Evolutionary conservation across 768 basidiomycete genomes (phyloP), one percentile per base, ranked within the genome.

Genomic region (Trametes cinnabarina): DNA sequence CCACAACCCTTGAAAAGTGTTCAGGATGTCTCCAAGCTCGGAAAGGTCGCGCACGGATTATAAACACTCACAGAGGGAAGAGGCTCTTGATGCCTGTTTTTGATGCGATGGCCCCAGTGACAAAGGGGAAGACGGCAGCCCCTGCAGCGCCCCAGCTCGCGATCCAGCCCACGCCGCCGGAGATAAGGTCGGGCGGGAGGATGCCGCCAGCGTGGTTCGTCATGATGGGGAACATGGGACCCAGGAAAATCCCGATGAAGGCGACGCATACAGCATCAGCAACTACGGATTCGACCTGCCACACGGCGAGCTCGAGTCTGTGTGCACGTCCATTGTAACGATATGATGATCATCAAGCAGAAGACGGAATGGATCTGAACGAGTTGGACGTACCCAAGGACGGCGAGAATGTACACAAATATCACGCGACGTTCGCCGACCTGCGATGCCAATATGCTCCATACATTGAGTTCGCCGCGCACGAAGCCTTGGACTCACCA

Each of bases 251-350:
- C 39, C 86, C 86, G 37, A 85, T 71, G 39, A 88, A 68, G 1
- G 82, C 72, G 47, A 82, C 77, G 17, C 78, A 74, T 4, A 87
- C 70, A 0, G 82, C 85, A 48, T 77, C 77, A 11, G 76, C 80
- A 25, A 84, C 68, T 39, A 87, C 67, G 9, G 74, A 76, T 0
- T 80, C 80, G 0, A 81, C 80, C 2, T 80, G 70, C 86, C 86
- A 87, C 5, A 87, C 72, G 34, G 81, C 68, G 34, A 87, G 63
- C 60, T 86, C 79, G 28, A 87, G 72, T 15, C 78, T 82, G 55
- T 47, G 70, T 72, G 10, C 70, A 70, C 15, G 63, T 56, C 8
- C 12, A 9, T 20, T 47, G 17, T n/a, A n/a, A n/a, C n/a, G n/a
- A n/a, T n/a, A n/a, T n/a, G n/a, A n/a, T n/a, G n/a, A n/a, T n/a